Evolutionary conservation across 1,284 basidiomycete species (phyloP), one percentile per base, ranked within the genome.

Genomic region (Sporisorium sorghi): DNA sequence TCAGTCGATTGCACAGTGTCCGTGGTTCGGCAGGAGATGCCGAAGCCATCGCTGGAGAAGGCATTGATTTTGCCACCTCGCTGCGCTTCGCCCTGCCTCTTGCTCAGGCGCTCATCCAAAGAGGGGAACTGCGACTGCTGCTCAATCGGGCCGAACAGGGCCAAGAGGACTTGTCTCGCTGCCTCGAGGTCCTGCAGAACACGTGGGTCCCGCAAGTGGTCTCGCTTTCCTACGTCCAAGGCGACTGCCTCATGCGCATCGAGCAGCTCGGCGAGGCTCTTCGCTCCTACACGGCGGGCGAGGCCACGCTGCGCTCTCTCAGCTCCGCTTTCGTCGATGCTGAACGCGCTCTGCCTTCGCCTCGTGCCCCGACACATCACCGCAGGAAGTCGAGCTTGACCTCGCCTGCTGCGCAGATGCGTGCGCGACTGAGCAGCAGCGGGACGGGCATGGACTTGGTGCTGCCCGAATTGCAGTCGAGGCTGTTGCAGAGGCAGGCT

Each of bases 11-110:
- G 40, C 72, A 82, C 40, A 67, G 73, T n/a, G 23, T 56, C 21
- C 80, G 82, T 19, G 82, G 82, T 33, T 75, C 76, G 10, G 76
- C 67, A 7, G 50, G 68, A 8, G 80, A 84, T 30, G 80, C 82
- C 3, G 77, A 78, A n/a, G 69, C 70, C 2, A 74, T 78, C 55
- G 80, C 73, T 11, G 52, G 54, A 8, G 82, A 84, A 49, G 66
- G 70, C 23, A 65, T 82, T 37, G 76, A 79, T 39, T 74, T 81
- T 54, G 70, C 71, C 33, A 56, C 54, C 6, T 55, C 63, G 23
- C 47, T 73, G 28, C 42, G 50, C n/a, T 62, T 78, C 11, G 59
- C 78, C 26, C 35, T 76, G 37, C 44, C 71, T 9, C 52, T 68
- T 10, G 70, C 81, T 0, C 58, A 50, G 0, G 78, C 76, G 2